Evolutionary conservation across 208 protist species (phyloP), one percentile per base, ranked within the genome.

Genomic region (Trypanosoma caninum): DNA sequence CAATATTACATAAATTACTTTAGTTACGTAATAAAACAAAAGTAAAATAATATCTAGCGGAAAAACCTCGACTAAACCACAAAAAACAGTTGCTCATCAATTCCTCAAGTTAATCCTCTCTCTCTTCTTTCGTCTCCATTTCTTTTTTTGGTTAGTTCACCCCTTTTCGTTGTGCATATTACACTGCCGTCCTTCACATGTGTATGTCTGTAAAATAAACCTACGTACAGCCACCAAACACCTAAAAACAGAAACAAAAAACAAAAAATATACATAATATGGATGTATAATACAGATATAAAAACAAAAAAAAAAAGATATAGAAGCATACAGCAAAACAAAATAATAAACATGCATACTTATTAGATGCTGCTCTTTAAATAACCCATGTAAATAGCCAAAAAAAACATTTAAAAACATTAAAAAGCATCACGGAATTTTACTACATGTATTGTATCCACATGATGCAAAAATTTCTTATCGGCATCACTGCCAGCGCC

Each of bases 381-480:
- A n/a, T n/a, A n/a, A n/a, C n/a, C n/a, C n/a, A n/a, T n/a, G n/a
- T n/a, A n/a, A n/a, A n/a, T n/a, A n/a, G n/a, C n/a, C n/a, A n/a
- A n/a, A n/a, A n/a, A n/a, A n/a, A n/a, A n/a, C n/a, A n/a, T n/a
- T n/a, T n/a, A n/a, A n/a, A n/a, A n/a, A 50, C 9, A 37, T 33
- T 63, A 47, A 27, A 47, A 31, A 45, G 48, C 31, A 52, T n/a
- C 51, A 33, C 14, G 55, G 20, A 47, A 69, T 48, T 28, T 41
- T 14, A 64, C 18, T 23, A 41, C 18, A 68, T 52, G 13, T 37
- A 72, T 14, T 3, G 3, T 14, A 75, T 80, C 82, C 86, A 93
- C 38, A 46, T 59, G 0, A 77, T 89, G 56, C 76, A 93, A 11
- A 71, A 51, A 16, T 86, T 59, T 69, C 85, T 84, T 9, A 87